Evolutionary conservation across 805 yeast species (phyloP).

Genomic region (Metschnikowia orientalis): DNA sequence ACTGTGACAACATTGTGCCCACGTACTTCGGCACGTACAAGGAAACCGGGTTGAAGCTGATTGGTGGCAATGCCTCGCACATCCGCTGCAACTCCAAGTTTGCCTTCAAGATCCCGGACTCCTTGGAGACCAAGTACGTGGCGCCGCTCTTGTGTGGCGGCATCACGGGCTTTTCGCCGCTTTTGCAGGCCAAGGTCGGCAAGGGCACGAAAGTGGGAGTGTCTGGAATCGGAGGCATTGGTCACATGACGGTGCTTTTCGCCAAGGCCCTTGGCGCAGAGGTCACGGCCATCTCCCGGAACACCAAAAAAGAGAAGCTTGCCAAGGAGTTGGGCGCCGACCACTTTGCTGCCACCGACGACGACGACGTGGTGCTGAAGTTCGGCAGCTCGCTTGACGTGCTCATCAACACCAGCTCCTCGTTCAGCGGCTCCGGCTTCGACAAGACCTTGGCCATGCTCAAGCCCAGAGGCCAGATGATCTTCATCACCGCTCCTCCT

Average conservation of each 20-base stretch:
- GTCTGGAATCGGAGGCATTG: conserved; percentile 65
- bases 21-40: conserved; percentile 14
- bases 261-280: conserved; percentile 63
- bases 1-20: conserved; percentile 12
- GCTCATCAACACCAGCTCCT: conserved; percentile 15
- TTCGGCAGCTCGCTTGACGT: conserved; percentile 13
- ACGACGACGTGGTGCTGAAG: conserved; percentile 20
- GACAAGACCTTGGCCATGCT: conserved; percentile 14
- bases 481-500: conserved; percentile 18
- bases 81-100: conserved; percentile 15
- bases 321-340: conserved; percentile 54
- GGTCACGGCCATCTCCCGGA: conserved; percentile 54
- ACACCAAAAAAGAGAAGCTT: conserved; percentile 45
- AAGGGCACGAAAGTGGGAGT: conserved; percentile 47
- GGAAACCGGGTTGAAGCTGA: conserved; percentile 13
- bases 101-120: conserved; percentile 19
- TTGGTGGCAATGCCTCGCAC: conserved; percentile 19
- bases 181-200: conserved; percentile 16
- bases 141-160: conserved; percentile 23
- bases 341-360: conserved; percentile 24
- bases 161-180: conserved; percentile 21
- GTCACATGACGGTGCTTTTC: conserved; percentile 58
- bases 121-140: conserved; percentile 11
- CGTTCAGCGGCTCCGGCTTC: conserved; percentile 18
- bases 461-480: conserved; percentile 16